Percentiles rank a stretch among this genome's conserved stretches.
phyloP scores from a whole-genome alignment of 2,329 filamentous ascomycete species.

The Sporothrix globosa region DNA sequence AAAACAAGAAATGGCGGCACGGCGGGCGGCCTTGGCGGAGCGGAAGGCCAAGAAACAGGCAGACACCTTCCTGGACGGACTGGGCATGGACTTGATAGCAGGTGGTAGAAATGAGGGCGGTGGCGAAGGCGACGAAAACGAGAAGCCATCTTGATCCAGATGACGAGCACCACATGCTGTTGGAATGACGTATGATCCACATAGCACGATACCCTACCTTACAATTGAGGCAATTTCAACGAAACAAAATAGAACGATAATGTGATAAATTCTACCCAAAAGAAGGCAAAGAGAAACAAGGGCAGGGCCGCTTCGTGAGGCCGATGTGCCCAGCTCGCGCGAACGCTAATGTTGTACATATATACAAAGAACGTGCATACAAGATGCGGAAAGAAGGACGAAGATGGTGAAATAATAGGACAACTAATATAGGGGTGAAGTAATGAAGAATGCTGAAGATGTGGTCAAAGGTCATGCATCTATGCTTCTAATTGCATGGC shows the following conservation, averaged over 20 bases:
- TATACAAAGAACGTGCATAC: conserved; percentile 2
- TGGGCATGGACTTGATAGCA: conserved; percentile 37
- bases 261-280: background rate
- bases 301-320: conserved; percentile 10
- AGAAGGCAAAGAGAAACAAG: background rate
- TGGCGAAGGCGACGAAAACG: background rate
- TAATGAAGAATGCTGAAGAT: background rate
- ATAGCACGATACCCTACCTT: background rate
- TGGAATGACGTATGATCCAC: background rate
- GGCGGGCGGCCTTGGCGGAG: conserved; percentile 61
- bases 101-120: background rate
- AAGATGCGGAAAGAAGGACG: conserved; percentile 8
- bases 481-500: conserved; percentile 1
- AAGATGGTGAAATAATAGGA: background rate
- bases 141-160: background rate
- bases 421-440: background rate
- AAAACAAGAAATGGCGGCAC: conserved; percentile 65
- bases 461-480: background rate
- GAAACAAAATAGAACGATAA: background rate
- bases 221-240: no score
- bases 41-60: conserved; percentile 46
- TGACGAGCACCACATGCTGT: no score
- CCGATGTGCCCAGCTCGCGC: conserved; percentile 11
- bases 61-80: conserved; percentile 44
- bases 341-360: conserved; percentile 17